phyloP scores from a whole-genome alignment of 2,329 filamentous ascomycete species.

The Alternaria atra region DNA sequence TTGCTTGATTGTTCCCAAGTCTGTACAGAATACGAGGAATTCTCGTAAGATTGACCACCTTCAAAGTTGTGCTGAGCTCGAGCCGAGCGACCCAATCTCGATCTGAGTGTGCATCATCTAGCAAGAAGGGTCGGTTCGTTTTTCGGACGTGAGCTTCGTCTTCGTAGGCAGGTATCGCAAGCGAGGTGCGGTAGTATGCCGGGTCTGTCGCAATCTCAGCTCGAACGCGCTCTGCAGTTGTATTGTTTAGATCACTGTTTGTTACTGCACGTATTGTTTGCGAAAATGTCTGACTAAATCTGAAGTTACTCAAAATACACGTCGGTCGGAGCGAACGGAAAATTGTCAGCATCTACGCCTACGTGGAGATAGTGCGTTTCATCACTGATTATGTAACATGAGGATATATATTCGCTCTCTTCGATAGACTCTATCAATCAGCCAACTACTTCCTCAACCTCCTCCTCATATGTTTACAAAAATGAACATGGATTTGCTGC shows the following conservation, averaged over 20 bases:
- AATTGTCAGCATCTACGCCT: too few relatives aligned
- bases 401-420: too few relatives aligned
- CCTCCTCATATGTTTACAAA: too few relatives aligned
- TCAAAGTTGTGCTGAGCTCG: conserved; percentile 63
- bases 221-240: conserved; percentile 24
- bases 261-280: conserved; percentile 13
- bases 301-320: neutral
- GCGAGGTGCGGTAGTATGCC: conserved; percentile 31
- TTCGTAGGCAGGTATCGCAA: conserved; percentile 58
- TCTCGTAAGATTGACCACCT: conserved; percentile 62
- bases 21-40: too few relatives aligned
- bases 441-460: too few relatives aligned
- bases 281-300: neutral
- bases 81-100: conserved; percentile 66
- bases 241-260: conserved; percentile 39
- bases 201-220: conserved; percentile 23
- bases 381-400: too few relatives aligned
- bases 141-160: conserved; percentile 60
- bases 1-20: too few relatives aligned
- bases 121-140: conserved; percentile 67
- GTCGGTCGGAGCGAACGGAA: neutral
- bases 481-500: conserved; percentile 4
- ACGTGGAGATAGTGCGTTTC: too few relatives aligned
- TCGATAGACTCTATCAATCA: too few relatives aligned
- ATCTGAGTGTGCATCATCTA: conserved; percentile 47